Evolutionary conservation across 495 filamentous ascomycete genomes (phyloP), one percentile per base, ranked within the genome.

Genomic region (Trichoderma erinaceum): DNA sequence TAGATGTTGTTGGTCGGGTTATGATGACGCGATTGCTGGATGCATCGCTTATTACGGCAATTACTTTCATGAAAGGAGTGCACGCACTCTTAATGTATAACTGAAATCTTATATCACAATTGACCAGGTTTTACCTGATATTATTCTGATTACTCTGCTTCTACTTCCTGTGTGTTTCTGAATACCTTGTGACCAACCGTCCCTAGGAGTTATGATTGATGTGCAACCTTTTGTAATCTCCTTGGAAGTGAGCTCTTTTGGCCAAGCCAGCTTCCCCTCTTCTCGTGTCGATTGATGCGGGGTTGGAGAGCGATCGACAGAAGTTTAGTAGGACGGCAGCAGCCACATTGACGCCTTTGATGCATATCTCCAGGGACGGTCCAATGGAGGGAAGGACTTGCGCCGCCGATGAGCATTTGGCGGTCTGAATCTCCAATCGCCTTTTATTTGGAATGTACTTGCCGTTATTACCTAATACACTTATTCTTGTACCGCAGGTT

Each of bases 1-100:
- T 41, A 71, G 69, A 71, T 50, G 66, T 43, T 63, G 68, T 66
- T 67, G 72, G 70, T 72, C 65, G 65, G 65, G 65, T 15, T 18
- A 66, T 46, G 35, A 29, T 61, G 50, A 56, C 10, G 56, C 56
- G 56, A 61, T 35, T 61, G 56, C 56, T 29, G 56, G 56, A 61
- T 29, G 56, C 56, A 61, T 61, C 56, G 56, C 56, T 32, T 29
- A 32, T 61, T 61, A 61, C 56, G 27, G 23, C 27, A 61, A 13
- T 61, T 27, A 27, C 25, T 61, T 61, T 61, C 50, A 56, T 7
- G 56, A 61, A 29, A 11, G 56, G 56, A 61, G 56, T 61, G 56
- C 23, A 29, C 16, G 56, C 56, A 32, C 56, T 61, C 56, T 61
- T 32, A 52, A 52, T 61, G 56, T 61, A 61, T 61, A 61, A 61